Conservation (phyloP, 805 yeast genomes). For the Candida pini region DNA sequence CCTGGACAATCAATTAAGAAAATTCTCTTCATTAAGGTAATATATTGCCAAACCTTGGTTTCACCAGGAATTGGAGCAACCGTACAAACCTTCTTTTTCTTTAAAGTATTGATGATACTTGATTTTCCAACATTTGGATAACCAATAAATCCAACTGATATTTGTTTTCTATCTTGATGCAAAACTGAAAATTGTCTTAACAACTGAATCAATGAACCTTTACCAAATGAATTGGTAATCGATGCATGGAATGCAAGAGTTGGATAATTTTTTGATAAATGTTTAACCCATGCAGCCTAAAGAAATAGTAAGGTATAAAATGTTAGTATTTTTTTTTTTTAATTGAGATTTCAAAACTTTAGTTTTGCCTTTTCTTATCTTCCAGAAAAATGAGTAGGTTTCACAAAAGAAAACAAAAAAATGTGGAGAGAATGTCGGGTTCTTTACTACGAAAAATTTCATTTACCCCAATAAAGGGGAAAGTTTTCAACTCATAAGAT, state of each 20-base stretch:
- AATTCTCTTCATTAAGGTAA: slow-evolving; percentile 92
- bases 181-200: slow-evolving; percentile 87
- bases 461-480: slow-evolving; percentile 24
- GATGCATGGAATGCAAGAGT: slow-evolving; percentile 98
- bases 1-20: slow-evolving; percentile 98
- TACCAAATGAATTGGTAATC: slow-evolving; percentile 94
- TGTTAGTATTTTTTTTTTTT: too few relatives aligned
- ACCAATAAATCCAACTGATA: slow-evolving; percentile 95
- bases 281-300: slow-evolving; percentile 98
- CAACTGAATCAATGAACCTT: slow-evolving; percentile 90
- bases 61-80: slow-evolving; percentile 99
- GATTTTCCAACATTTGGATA: slow-evolving; percentile 99
- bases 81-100: slow-evolving; percentile 91
- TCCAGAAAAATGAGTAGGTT: too few relatives aligned
- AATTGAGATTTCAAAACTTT: too few relatives aligned
- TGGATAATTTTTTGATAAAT: slow-evolving; percentile 84
- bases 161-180: slow-evolving; percentile 91
- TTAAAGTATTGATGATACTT: slow-evolving; percentile 86
- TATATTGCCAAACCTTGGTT: slow-evolving; percentile 98
- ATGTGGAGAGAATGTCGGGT: slow-evolving; percentile 49
- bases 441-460: slow-evolving; percentile 81
- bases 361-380: too few relatives aligned
- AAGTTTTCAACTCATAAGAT: slow-evolving; percentile 80
- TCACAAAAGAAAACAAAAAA: too few relatives aligned
- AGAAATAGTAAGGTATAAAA: too few relatives aligned